Percentiles rank a stretch among this genome's conserved stretches.
phyloP scores from a whole-genome alignment of 306 rosid genomes.

The Crataegus laevigata region DNA sequence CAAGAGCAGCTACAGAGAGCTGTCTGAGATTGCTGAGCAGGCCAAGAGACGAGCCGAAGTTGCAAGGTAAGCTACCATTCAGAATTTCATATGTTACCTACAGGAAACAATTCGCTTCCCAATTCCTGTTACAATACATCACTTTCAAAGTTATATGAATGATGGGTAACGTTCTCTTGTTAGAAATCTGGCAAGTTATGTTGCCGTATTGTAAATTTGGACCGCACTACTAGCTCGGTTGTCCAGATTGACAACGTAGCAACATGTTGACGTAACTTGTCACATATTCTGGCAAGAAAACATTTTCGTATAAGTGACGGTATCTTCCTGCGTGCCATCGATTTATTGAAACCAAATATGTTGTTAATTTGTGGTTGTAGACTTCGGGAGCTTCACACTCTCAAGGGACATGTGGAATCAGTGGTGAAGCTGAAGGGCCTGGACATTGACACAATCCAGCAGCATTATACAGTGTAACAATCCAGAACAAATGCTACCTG shows the following conservation, averaged over 20 bases:
- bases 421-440: conserved; percentile 95
- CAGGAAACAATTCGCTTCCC: neutral
- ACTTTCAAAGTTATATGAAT: neutral
- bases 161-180: neutral
- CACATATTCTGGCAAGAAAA: neutral
- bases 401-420: conserved; percentile 96
- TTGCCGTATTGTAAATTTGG: neutral
- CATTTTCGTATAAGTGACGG: neutral
- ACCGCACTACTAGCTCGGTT: neutral
- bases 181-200: neutral
- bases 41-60: conserved; percentile 98
- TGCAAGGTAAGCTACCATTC: conserved; percentile 59
- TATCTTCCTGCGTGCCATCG: neutral
- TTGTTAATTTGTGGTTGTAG: conserved; percentile 27
- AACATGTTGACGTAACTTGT: neutral
- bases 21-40: conserved; percentile 96
- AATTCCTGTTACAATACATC: neutral
- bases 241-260: neutral
- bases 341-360: neutral
- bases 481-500: neutral
- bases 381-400: conserved; percentile 93
- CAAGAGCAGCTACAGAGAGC: conserved; percentile 85
- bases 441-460: conserved; percentile 91
- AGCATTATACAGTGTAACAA: conserved; percentile 85
- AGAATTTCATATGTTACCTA: neutral